Percentiles rank a stretch among this genome's conserved stretches.
Evolutionary conservation across 1,284 basidiomycete genomes (phyloP).

Genomic region (Sphaerobolus stellatus): DNA sequence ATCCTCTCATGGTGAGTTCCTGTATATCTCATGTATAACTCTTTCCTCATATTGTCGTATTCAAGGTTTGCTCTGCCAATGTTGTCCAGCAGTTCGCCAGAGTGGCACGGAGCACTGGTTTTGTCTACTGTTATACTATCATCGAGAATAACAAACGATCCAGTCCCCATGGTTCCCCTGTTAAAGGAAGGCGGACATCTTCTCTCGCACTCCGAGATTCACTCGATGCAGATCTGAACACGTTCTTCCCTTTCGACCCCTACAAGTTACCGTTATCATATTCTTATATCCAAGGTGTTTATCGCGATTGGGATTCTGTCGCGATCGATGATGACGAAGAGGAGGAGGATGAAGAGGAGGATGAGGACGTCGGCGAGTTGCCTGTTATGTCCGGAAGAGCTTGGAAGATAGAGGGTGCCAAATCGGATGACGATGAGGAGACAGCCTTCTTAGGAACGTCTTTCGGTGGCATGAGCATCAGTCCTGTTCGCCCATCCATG

Average conservation of each 20-base stretch:
- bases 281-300: slow-evolving; percentile 67
- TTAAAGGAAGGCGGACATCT: neutral
- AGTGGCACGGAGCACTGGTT: slow-evolving; percentile 87
- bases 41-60: neutral
- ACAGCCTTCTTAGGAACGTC: slow-evolving; percentile 54
- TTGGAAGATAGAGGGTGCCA: no score
- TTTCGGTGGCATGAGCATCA: slow-evolving; percentile 79
- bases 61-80: slow-evolving; percentile 83
- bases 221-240: slow-evolving; percentile 76
- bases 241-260: slow-evolving; percentile 99
- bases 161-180: slow-evolving; percentile 26
- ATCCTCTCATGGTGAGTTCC: slow-evolving; percentile 78
- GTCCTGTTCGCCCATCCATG: slow-evolving; percentile 41
- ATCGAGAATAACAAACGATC: slow-evolving; percentile 80
- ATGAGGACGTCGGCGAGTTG: slow-evolving; percentile 13
- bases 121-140: slow-evolving; percentile 94
- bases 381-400: no score
- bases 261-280: slow-evolving; percentile 82
- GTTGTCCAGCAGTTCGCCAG: slow-evolving; percentile 96
- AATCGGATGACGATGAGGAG: slow-evolving; percentile 18
- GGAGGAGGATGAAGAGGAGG: slow-evolving; percentile 55
- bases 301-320: slow-evolving; percentile 75
- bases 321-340: slow-evolving; percentile 73
- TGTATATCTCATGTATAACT: slow-evolving; percentile 4
- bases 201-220: slow-evolving; percentile 19